These are phyloP conservation scores for Tolypocladium nubicola DNA, from an alignment of 2,329 filamentous ascomycete species.

Conservation along the genomic window DNA sequence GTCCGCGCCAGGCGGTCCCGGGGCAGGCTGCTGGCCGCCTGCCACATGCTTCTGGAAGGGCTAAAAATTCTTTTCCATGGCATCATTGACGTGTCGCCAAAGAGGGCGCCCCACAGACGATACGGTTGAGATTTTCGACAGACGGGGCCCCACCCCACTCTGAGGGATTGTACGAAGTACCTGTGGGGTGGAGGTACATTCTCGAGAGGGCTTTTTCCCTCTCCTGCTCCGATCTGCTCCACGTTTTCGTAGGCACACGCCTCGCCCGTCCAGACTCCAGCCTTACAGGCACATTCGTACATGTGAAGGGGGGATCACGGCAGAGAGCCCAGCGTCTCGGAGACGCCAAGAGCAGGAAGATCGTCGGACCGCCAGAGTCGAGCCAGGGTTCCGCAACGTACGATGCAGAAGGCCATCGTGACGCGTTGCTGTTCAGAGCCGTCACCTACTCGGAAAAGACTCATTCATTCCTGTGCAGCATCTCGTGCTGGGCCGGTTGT, in stretches of 20 bases:
- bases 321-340: not conserved
- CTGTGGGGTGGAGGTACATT: slow-evolving; percentile 19
- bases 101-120: not conserved
- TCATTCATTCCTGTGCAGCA: not conserved
- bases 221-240: slow-evolving; percentile 7
- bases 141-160: not conserved
- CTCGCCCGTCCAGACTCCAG: slow-evolving; percentile 4
- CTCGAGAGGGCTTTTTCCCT: not conserved
- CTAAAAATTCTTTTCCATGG: slow-evolving; percentile 12
- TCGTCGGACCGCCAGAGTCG: not conserved
- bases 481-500: not conserved
- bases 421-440: not conserved
- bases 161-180: slow-evolving; percentile 8
- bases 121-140: not conserved
- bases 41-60: slow-evolving; percentile 20
- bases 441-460: not conserved
- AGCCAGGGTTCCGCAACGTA: not conserved
- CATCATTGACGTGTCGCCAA: slow-evolving; percentile 8
- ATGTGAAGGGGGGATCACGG: not conserved
- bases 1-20: slow-evolving; percentile 1
- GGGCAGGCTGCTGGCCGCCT: slow-evolving; percentile 1
- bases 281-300: not conserved
- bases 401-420: not conserved
- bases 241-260: slow-evolving; percentile 17
- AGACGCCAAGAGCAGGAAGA: not conserved